Base-by-base conservation (phyloP, 345 rosid species). In the Triadica sebifera region DNA sequence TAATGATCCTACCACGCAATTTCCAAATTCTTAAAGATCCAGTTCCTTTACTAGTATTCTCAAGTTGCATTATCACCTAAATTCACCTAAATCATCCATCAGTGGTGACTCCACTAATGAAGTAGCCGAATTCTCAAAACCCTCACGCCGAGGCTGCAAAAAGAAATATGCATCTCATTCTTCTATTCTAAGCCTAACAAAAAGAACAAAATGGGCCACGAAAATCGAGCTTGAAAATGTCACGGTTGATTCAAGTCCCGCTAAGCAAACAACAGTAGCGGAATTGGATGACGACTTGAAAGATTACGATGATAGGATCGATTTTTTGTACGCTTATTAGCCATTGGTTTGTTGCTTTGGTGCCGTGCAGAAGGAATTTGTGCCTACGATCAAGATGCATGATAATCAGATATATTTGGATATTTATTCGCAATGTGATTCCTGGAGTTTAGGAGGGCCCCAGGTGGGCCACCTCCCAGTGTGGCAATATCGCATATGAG, bases 291-390 rank as follows among this genome's bases (percentile, higher is more conserved):
- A 69, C 1, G 88, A 81, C 6, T 38, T 82, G 29, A 78, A 53
- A 55, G 87, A 88, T 41, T 92, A 75, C 81, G 98, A 91, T 73
- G 98, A 94, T 47, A 95, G 88, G 6, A 80, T 92, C 39, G 90
- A 89, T 47, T 84, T 85, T 66, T 92, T 92, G 0, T 91, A 89
- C 87, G 86, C 86, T 0, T 84, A 86, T n/a, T 95, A 97, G 67
- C 97, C 97, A 22, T 78, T 92, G 38, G 73, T 92, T 22, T 91
- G 97, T 89, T 94, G 97, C 75, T 92, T 94, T 69, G 98, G 97
- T 6, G 87, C 97, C 8, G 93, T 78, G 5, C 91, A 83, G 81
- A 89, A 86, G 79, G 98, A 94, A 69, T 94, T 94, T 68, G 85
- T 92, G 46, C 98, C 98, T 0, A 84, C 87, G 52, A 97, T 92